Evolutionary conservation across 2,329 filamentous ascomycete species (phyloP), one percentile per base, ranked within the genome.

Genomic region (Helminthosporium solani): DNA sequence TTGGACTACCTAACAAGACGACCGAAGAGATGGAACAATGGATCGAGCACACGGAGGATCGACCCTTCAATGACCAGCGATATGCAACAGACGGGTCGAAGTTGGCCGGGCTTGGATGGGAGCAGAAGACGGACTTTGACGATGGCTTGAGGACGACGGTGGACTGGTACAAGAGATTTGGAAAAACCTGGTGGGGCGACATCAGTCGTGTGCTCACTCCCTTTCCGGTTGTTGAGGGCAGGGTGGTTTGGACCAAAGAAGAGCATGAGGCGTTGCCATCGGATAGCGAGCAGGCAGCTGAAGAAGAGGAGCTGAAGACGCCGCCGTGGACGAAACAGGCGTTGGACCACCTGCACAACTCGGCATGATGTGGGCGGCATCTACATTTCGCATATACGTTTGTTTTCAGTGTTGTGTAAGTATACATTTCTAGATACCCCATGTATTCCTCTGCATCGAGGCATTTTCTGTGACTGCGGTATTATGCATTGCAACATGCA

Each of bases 1-100:
- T 90, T 63, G 76, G 76, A 16, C 77, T 87, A 47, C 49, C 60
- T 9, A 53, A 61, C 40, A 41, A 43, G 11, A 65, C 57, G 8
- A 70, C 74, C 6, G 47, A 58, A 11, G 77, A 84, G 42, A 75
- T 85, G 44, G 74, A 78, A 47, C 78, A 78, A 58, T 87, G 83
- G 79, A 80, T 91, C 57, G 82, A 86, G 67, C 86, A 88, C 69
- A 89, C 86, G 2, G 79, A 84, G 53, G 88, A 94, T 70, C 79
- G 88, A 16, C 88, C 87, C 0, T 92, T 71, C 59, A 70, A 71
- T 39, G 70, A 73, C 44, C 64, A 66, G 42, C 61, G 69, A 19
- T 71, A 71, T 46, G 67, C 67, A 2, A 69, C 69, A 1, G 67
- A 73, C 36, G 67, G 69, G 0, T 54, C 67, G 4, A 73, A 72